Evolutionary conservation across 352 stramenopile genomes (phyloP).

Genomic region (Globisporangium yorkense): DNA sequence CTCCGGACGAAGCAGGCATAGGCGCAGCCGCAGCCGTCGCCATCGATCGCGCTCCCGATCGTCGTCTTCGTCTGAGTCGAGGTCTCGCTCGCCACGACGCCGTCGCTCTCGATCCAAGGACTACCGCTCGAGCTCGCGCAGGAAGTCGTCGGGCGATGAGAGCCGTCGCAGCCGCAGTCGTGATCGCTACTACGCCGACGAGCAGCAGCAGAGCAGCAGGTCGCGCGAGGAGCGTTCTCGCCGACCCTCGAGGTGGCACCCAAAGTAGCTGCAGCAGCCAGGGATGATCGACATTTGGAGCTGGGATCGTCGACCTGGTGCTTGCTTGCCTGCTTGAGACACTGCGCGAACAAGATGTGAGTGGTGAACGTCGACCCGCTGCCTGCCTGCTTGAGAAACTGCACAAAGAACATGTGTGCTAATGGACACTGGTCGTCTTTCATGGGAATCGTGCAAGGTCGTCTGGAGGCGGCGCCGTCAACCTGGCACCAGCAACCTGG

Average conservation of each 20-base stretch:
- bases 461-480: no score
- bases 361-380: background rate
- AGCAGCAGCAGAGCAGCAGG: slow-evolving; percentile 2
- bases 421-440: no score
- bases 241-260: slow-evolving; percentile 8
- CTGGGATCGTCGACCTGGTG: background rate
- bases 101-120: slow-evolving; percentile 10
- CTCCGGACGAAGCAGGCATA: slow-evolving; percentile 19
- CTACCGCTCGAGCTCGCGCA: background rate
- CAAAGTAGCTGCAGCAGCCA: slow-evolving; percentile 1
- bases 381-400: no score
- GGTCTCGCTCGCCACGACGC: slow-evolving; percentile 23
- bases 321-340: background rate
- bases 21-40: slow-evolving; percentile 17
- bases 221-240: slow-evolving; percentile 5
- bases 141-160: background rate
- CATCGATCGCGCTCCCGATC: slow-evolving; percentile 20
- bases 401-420: no score
- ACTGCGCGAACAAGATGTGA: background rate
- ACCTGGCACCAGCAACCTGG: no score
- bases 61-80: slow-evolving; percentile 32
- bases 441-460: no score
- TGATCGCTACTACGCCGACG: background rate
- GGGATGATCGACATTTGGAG: background rate
- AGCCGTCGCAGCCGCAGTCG: slow-evolving; percentile 2